Evolutionary conservation across 2,329 filamentous ascomycete genomes (phyloP).

Genomic region (Xylariaceae sp.): DNA sequence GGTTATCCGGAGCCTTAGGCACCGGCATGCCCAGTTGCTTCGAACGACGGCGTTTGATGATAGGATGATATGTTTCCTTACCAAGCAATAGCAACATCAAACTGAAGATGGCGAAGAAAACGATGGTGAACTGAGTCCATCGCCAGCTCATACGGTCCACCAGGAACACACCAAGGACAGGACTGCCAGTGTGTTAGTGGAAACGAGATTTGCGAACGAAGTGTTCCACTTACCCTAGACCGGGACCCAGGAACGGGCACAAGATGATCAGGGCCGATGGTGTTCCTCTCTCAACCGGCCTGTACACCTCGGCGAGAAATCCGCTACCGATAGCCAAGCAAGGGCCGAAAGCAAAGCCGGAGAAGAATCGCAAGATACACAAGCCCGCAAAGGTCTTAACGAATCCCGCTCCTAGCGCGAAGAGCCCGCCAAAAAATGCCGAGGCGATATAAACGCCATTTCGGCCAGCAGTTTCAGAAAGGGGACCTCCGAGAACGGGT

Average conservation of each 20-base stretch:
- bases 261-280: constrained; percentile 44
- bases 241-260: constrained; percentile 49
- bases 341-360: constrained; percentile 47
- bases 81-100: constrained; percentile 37
- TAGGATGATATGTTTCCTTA: constrained; percentile 54
- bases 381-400: constrained; percentile 46
- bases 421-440: constrained; percentile 46
- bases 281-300: constrained; percentile 37
- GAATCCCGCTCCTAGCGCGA: constrained; percentile 51
- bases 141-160: constrained; percentile 44
- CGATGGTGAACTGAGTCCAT: constrained; percentile 49
- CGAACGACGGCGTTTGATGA: constrained; percentile 38
- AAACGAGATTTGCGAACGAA: neutral
- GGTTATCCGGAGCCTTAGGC: constrained; percentile 24
- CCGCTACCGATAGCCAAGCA: constrained; percentile 46
- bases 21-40: constrained; percentile 33
- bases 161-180: constrained; percentile 46
- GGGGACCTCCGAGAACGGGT: constrained; percentile 53
- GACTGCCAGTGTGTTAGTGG: constrained; percentile 30
- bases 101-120: constrained; percentile 41
- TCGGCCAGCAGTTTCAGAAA: constrained; percentile 55
- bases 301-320: constrained; percentile 46
- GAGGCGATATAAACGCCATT: constrained; percentile 46
- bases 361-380: constrained; percentile 51
- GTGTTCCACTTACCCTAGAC: constrained; percentile 40